phyloP scores from a whole-genome alignment of 2,329 filamentous ascomycete genomes.

The Raffaelea ambrosiae region DNA sequence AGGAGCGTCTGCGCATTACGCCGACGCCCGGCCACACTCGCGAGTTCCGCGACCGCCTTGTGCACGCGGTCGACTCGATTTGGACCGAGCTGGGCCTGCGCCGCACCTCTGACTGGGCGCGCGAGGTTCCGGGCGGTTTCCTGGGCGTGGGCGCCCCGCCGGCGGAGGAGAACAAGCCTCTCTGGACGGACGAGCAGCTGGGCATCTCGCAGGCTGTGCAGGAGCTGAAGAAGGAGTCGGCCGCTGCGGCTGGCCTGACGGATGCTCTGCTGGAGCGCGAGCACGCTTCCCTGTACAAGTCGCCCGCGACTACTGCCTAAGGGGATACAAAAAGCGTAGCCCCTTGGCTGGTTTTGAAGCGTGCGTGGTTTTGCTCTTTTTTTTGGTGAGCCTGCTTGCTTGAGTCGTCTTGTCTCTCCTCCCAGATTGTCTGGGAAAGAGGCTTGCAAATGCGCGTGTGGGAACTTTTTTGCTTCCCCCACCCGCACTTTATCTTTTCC shows the following conservation, averaged over 20 bases:
- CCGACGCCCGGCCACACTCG: constrained; percentile 88
- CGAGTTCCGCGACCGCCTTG: constrained; percentile 77
- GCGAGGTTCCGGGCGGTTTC: constrained; percentile 67
- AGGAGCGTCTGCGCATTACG: constrained; percentile 92
- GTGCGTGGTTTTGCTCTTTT: too few relatives aligned
- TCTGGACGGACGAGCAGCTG: constrained; percentile 89
- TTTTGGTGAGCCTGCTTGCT: too few relatives aligned
- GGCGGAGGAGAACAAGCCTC: constrained; percentile 53
- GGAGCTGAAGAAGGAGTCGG: constrained; percentile 43
- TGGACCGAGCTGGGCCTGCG: constrained; percentile 87
- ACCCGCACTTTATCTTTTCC: too few relatives aligned
- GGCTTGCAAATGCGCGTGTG: too few relatives aligned
- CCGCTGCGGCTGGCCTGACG: constrained; percentile 36
- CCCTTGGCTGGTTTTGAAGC: too few relatives aligned
- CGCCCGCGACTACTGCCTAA: neutral
- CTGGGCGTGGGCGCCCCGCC: constrained; percentile 79
- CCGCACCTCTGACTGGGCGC: constrained; percentile 86
- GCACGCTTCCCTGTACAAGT: constrained; percentile 7
- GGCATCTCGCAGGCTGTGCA: constrained; percentile 59
- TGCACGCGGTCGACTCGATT: constrained; percentile 75
- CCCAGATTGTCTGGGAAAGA: too few relatives aligned
- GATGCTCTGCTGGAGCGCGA: constrained; percentile 53
- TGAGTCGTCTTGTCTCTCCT: too few relatives aligned
- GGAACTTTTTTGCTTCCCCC: too few relatives aligned
- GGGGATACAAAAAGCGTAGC: too few relatives aligned